Evolutionary conservation across 768 basidiomycete genomes (phyloP), one percentile per base, ranked within the genome.

Genomic region (Pholiota molesta): DNA sequence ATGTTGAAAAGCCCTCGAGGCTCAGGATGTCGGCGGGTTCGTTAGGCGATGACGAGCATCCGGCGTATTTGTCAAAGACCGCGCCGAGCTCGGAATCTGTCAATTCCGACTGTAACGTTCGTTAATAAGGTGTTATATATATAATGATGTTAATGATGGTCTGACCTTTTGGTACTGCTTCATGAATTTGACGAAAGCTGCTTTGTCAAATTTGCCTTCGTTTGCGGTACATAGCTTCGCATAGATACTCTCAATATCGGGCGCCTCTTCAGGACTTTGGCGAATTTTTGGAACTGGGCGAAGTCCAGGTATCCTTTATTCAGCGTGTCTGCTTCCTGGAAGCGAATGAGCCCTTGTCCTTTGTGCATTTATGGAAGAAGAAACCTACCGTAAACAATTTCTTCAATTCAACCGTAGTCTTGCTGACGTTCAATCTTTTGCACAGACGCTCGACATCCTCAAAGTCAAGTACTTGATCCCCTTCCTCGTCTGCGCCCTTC

Each of bases 201-300:
- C 57, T 52, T 79, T 76, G 63, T 83, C 79, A 53, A 84, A 77
- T 31, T 71, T 72, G 1, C 75, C 78, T 1, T 67, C 74, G 58
- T 72, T 72, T 6, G 65, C 44, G 21, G 68, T 65, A 35, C 68
- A 68, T 10, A 82, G 63, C 17, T 75, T 73, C 47, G 72, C 73
- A 72, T 89, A 91, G 8, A 97, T 74, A 0, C 77, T 69, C 57
- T 91, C 87, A 0, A 99, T 72, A 52, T 99, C 0, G 91, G 88
- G 16, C 97, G 86, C n/a, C 83, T 80, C 71, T 95, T 96, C 59
- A 97, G 82, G 33, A 87, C 73, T 69, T 89, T 91, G 64, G 96
- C 90, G 63, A 99, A 94, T 13, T 76, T 79, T 65, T 91, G 89
- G 72, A 97, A 98, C 60, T 88, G 89, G 1, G 79, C 64, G 68